These are phyloP conservation scores for Alloteropsis semialata DNA, from an alignment of 176 grass and related monocot species.

Conservation along the genomic window DNA sequence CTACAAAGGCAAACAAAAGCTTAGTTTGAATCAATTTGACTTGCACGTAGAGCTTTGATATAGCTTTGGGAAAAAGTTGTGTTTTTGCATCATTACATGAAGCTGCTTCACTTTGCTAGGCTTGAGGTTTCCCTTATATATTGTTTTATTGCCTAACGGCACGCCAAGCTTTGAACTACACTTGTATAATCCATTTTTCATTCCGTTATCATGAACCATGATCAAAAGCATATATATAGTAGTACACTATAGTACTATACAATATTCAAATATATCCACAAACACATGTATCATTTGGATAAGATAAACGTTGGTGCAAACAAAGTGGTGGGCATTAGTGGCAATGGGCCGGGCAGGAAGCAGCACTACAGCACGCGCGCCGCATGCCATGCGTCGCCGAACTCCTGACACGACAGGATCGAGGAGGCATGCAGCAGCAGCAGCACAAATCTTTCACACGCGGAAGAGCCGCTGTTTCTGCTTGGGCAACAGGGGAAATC, in stretches of 20 bases:
- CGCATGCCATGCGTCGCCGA: background rate
- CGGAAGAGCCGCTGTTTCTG: conserved; percentile 41
- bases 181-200: background rate
- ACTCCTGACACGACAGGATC: conserved; percentile 21
- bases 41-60: background rate
- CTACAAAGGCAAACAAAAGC: background rate
- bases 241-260: background rate
- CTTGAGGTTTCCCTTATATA: background rate
- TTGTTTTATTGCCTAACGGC: background rate
- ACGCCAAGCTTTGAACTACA: background rate
- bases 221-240: background rate
- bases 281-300: background rate
- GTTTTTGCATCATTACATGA: conserved; percentile 20
- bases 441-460: conserved; percentile 12
- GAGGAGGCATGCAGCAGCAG: background rate
- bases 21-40: background rate
- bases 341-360: background rate
- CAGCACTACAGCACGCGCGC: conserved; percentile 6
- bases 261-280: background rate
- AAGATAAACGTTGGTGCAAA: background rate
- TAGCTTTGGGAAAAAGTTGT: conserved; percentile 12
- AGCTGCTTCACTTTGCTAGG: background rate
- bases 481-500: conserved; percentile 27
- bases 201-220: background rate
- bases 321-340: conserved; percentile 24